phyloP scores from a whole-genome alignment of 148 eudicot genomes.

The Euryodendron excelsum region DNA sequence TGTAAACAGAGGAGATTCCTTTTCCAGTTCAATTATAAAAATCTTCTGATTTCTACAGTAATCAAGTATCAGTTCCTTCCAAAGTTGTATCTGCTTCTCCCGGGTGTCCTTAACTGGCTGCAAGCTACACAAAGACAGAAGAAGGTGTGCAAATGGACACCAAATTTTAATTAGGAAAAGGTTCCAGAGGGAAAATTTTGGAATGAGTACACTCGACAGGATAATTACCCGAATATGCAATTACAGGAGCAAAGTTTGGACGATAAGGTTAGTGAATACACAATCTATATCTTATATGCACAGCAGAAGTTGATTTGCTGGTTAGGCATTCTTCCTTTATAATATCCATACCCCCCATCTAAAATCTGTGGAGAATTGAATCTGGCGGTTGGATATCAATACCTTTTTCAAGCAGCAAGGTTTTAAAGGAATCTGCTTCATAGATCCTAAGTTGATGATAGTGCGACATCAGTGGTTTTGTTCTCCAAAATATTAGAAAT shows the following conservation, averaged over 20 bases:
- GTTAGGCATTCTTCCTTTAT: not conserved
- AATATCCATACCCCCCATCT: not conserved
- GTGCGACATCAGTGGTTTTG: not conserved
- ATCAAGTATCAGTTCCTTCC: conserved; percentile 95
- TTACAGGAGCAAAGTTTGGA: not conserved
- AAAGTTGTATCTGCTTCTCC: conserved; percentile 90
- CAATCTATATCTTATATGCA: not conserved
- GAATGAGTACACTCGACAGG: not conserved
- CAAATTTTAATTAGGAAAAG: not conserved
- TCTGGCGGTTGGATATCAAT: not conserved
- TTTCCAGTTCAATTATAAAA: conserved; percentile 66
- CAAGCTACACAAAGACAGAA: conserved; percentile 42
- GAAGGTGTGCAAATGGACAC: not conserved
- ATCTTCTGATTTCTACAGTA: conserved; percentile 78
- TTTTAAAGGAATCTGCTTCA: not conserved
- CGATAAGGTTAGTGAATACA: not conserved
- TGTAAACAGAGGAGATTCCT: conserved; percentile 77
- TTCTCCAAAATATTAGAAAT: too few relatives aligned
- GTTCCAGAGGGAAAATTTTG: too few relatives aligned
- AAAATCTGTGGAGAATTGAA: not conserved
- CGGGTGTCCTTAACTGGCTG: conserved; percentile 95
- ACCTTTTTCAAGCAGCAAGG: not conserved
- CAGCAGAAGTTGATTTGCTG: not conserved
- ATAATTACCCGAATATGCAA: not conserved
- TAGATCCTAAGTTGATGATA: not conserved